Conservation (phyloP, 495 filamentous ascomycete species). For the Neurospora sp. region DNA sequence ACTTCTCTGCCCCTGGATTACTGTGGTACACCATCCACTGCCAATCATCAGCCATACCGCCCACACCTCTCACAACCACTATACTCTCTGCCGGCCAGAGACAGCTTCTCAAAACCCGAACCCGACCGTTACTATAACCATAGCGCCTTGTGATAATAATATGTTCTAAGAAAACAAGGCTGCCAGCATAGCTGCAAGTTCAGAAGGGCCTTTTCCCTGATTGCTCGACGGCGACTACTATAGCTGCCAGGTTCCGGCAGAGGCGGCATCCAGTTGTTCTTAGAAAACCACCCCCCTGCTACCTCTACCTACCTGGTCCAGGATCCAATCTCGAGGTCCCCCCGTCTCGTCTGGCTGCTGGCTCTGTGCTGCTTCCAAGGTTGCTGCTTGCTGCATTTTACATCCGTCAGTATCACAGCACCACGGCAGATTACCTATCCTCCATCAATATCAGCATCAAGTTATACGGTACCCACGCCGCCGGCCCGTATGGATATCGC, state of each 20-base stretch:
- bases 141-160: constrained; percentile 1
- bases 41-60: not conserved
- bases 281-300: not conserved
- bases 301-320: not conserved
- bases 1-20: constrained; percentile 4
- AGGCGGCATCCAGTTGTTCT: constrained; percentile 1
- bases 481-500: not conserved
- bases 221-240: constrained; percentile 1
- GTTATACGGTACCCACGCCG: not conserved
- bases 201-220: constrained; percentile 7
- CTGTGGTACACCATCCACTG: not conserved
- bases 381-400: not conserved
- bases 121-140: not conserved
- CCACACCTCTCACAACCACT: constrained; percentile 2
- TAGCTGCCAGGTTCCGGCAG: constrained; percentile 12
- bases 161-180: constrained; percentile 4
- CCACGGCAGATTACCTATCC: not conserved
- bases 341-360: not conserved
- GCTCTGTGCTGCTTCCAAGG: not conserved
- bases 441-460: not conserved
- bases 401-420: not conserved
- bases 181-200: constrained; percentile 11
- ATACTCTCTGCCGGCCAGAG: constrained; percentile 7
- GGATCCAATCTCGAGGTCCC: not conserved
- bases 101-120: not conserved